These are phyloP conservation scores for Kodamaea suecica DNA, from an alignment of 1,139 yeast species.

Conservation along the genomic window DNA sequence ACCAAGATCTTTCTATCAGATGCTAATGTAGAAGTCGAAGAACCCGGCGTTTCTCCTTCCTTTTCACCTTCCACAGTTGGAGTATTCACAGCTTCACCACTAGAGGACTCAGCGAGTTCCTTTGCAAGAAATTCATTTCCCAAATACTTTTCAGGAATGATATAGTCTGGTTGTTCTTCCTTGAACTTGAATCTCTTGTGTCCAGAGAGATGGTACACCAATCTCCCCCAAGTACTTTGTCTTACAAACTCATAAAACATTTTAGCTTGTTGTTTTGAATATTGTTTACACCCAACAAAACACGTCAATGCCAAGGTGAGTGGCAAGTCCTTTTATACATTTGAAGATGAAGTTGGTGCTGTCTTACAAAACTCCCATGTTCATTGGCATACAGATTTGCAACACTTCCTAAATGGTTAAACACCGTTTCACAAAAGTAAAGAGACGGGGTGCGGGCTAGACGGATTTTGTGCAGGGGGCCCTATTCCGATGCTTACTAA, in stretches of 20 bases:
- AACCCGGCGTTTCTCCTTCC: background rate
- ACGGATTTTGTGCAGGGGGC: too few species aligned
- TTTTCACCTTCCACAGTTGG: background rate
- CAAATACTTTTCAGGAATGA: constrained; percentile 31
- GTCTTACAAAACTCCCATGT: too few species aligned
- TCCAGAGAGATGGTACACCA: constrained; percentile 30
- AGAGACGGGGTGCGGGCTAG: too few species aligned
- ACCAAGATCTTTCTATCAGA: constrained; percentile 16
- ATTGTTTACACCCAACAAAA: too few species aligned
- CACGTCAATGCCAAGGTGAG: too few species aligned
- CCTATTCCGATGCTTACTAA: too few species aligned
- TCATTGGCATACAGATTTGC: too few species aligned
- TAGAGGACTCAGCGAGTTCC: background rate
- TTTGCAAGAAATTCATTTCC: constrained; percentile 3
- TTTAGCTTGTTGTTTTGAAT: too few species aligned
- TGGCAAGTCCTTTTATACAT: too few species aligned
- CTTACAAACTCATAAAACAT: constrained; percentile 20
- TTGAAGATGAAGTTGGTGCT: too few species aligned
- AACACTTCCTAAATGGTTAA: too few species aligned
- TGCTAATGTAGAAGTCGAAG: constrained; percentile 2
- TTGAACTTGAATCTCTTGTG: constrained; percentile 27
- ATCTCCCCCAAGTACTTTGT: constrained; percentile 35
- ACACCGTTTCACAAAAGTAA: too few species aligned
- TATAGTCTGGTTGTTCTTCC: constrained; percentile 34
- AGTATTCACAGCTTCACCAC: background rate